These are phyloP conservation scores for Echeveria elegans DNA, from an alignment of 164 flowering plant genomes.

Conservation along the genomic window DNA sequence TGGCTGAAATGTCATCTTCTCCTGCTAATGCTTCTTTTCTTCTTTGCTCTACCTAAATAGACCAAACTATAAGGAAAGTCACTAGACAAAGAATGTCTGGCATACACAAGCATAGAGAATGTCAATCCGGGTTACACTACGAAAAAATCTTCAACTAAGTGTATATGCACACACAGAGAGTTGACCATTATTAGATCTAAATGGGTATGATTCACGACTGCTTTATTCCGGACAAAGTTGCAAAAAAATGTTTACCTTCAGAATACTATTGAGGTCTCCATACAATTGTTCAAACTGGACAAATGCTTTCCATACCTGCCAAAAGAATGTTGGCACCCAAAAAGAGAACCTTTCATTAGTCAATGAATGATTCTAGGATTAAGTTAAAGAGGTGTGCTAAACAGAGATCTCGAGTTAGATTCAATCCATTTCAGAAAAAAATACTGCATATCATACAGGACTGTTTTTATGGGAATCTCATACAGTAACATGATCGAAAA, in stretches of 20 bases:
- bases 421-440: neutral
- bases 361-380: neutral
- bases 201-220: neutral
- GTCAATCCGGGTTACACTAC: neutral
- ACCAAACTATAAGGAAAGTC: neutral
- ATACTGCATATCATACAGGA: neutral
- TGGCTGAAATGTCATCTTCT: slow-evolving; percentile 52
- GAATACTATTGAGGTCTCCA: slow-evolving; percentile 88
- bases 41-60: slow-evolving; percentile 80
- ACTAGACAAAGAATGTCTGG: neutral
- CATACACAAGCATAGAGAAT: no score
- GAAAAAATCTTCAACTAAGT: neutral
- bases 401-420: neutral
- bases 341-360: neutral
- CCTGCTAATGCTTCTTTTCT: slow-evolving; percentile 78
- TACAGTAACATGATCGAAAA: neutral
- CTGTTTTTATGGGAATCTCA: neutral
- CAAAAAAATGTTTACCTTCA: slow-evolving; percentile 43
- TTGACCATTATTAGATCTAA: no score
- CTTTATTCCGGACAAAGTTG: neutral
- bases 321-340: neutral
- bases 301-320: slow-evolving; percentile 89
- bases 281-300: slow-evolving; percentile 76
- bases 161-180: neutral
- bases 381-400: neutral